Base-by-base conservation (phyloP, 2,329 filamentous ascomycete genomes). In the Fusarium keratoplasticum region DNA sequence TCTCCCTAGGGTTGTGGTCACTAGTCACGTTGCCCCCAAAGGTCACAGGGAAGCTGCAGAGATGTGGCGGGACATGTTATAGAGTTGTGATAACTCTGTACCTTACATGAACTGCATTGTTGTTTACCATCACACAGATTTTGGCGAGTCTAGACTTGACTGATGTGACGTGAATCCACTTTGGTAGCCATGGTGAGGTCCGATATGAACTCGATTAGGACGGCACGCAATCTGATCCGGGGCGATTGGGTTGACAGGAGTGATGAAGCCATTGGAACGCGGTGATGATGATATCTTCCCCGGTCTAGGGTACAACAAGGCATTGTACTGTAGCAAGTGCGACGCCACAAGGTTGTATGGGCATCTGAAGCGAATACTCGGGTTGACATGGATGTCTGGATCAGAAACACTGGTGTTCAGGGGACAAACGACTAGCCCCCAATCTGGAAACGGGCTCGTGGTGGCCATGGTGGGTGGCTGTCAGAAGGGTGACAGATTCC, bases 331-430 rank as follows among this genome's bases (percentile, higher is more conserved):
- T 29, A 42, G 36, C n/a, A 42, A 35, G 20, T 31, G 27, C 16
- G n/a, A 31, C 40, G 40, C 47, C 47, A 54, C 47, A 54, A 54
- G 47, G 47, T 54, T 54, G 47, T 54, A 54, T 31, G 27, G 18
- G n/a, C 27, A 31, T 61, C 29, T 31, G 35, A 66, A 59, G 65
- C 20, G 35, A 62, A 62, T 54, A 57, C 29, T 40, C 27, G 58
- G 18, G 29, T 59, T n/a, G 47, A 36, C 42, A 50, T 44, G 59
- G 61, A 54, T 72, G 54, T 61, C 58, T 38, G 22, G 31, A 75
- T 73, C 64, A 59, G 73, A 77, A 76, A 73, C 75, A 66, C 73
- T 65, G 76, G 73, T 72, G 76, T 69, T 38, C 57, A 75, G 63
- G 58, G 54, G 59, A 66, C 36, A 54, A 61, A 38, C 36, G 64